phyloP scores from a whole-genome alignment of 2,329 filamentous ascomycete genomes.

The Pseudogymnoascus sp. region DNA sequence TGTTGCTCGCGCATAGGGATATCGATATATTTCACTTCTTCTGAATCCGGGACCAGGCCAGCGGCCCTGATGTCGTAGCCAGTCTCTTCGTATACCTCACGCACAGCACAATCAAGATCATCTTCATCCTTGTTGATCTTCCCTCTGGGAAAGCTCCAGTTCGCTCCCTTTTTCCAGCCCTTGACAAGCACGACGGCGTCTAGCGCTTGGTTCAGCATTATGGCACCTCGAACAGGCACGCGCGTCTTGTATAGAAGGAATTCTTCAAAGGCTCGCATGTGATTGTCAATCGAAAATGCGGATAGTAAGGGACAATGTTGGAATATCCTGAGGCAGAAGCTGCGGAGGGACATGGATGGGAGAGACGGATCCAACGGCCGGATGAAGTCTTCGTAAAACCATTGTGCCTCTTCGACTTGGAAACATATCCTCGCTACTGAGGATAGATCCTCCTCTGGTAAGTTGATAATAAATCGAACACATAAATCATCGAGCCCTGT shows the following conservation, averaged over 20 bases:
- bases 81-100: conserved; percentile 95
- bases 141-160: conserved; percentile 93
- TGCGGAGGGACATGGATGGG: conserved; percentile 76
- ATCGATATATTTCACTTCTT: conserved; percentile 75
- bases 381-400: conserved; percentile 99
- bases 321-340: conserved; percentile 86
- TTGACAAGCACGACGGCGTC: conserved; percentile 89
- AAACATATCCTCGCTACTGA: conserved; percentile 94
- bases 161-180: conserved; percentile 94
- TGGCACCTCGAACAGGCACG: conserved; percentile 88
- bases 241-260: conserved; percentile 93
- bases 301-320: conserved; percentile 87
- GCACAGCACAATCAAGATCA: conserved; percentile 85
- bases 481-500: conserved; percentile 94
- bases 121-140: conserved; percentile 98
- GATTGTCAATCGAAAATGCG: conserved; percentile 69
- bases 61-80: conserved; percentile 75
- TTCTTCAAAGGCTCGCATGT: conserved; percentile 78
- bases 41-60: conserved; percentile 66
- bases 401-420: conserved; percentile 98
- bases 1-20: conserved; percentile 89
- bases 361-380: conserved; percentile 79
- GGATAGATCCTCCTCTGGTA: conserved; percentile 82
- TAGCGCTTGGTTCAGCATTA: conserved; percentile 90
- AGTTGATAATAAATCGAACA: conserved; percentile 96